Evolutionary conservation across 2,329 filamentous ascomycete genomes (phyloP).

Genomic region (Gnomoniopsis smithogilvyi): DNA sequence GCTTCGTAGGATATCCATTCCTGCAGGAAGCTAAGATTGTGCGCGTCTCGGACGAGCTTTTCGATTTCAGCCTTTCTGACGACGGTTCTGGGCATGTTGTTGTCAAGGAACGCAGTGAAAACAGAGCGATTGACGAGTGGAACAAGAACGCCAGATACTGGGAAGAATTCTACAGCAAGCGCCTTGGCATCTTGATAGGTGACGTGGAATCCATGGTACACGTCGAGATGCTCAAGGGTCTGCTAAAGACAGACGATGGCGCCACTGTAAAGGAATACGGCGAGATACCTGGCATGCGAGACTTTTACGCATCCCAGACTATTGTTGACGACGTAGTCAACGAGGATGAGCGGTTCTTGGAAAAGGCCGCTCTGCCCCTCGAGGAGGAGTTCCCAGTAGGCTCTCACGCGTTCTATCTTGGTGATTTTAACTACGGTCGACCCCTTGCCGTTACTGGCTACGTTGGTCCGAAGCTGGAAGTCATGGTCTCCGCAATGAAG

Average conservation of each 20-base stretch:
- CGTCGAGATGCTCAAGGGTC: conserved; percentile 89
- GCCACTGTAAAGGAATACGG: conserved; percentile 92
- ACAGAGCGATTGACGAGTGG: conserved; percentile 77
- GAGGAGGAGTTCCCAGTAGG: conserved; percentile 86
- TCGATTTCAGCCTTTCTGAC: conserved; percentile 74
- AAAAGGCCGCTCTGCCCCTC: conserved; percentile 81
- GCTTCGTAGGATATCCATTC: conserved; percentile 93
- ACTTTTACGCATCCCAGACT: conserved; percentile 86
- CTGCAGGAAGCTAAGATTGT: conserved; percentile 89
- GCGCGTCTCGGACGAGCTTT: conserved; percentile 88
- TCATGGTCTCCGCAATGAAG: conserved; percentile 71
- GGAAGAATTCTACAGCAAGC: conserved; percentile 85
- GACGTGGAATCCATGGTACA: conserved; percentile 85
- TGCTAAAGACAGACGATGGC: conserved; percentile 86
- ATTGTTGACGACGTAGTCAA: conserved; percentile 88
- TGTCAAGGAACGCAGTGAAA: conserved; percentile 63
- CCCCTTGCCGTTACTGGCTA: conserved; percentile 82
- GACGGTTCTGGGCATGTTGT: conserved; percentile 60
- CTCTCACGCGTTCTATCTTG: conserved; percentile 86
- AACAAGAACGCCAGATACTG: conserved; percentile 79
- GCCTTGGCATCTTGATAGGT: conserved; percentile 83
- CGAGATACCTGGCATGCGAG: conserved; percentile 78
- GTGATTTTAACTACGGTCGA: conserved; percentile 87
- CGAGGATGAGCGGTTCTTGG: conserved; percentile 89
- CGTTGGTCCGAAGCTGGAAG: conserved; percentile 69